Evolutionary conservation across 352 stramenopile genomes (phyloP).

Genomic region (Pythium dissotocum): DNA sequence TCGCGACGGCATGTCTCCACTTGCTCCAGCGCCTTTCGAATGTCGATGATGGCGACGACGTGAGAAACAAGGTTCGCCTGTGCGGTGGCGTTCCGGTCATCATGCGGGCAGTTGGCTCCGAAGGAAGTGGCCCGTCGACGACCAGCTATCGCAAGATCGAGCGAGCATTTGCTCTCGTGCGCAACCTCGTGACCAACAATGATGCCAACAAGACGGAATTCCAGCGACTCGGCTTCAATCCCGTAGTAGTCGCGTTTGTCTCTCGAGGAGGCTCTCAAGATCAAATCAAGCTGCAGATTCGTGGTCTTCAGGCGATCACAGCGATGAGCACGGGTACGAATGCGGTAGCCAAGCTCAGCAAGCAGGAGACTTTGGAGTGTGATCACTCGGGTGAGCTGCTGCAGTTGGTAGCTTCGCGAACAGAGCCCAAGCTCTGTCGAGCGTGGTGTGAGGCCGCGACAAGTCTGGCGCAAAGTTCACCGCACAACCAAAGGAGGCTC

Average conservation of each 20-base stretch:
- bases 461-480: constrained; percentile 39
- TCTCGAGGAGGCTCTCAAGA: background rate
- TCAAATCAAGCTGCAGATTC: constrained; percentile 41
- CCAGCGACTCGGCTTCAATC: constrained; percentile 45
- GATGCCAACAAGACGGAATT: constrained; percentile 57
- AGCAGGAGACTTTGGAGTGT: constrained; percentile 62
- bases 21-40: constrained; percentile 52
- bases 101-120: constrained; percentile 42
- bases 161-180: constrained; percentile 48
- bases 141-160: constrained; percentile 3
- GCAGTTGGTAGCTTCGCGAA: constrained; percentile 21
- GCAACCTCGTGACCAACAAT: constrained; percentile 48
- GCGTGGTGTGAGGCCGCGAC: constrained; percentile 51
- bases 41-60: constrained; percentile 32
- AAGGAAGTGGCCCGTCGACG: background rate
- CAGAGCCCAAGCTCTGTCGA: constrained; percentile 38
- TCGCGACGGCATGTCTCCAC: constrained; percentile 50
- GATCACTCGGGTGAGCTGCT: constrained; percentile 44
- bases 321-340: constrained; percentile 43
- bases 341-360: constrained; percentile 38
- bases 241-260: constrained; percentile 32
- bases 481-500: constrained; percentile 53
- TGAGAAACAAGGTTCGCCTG: constrained; percentile 37
- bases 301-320: constrained; percentile 51
- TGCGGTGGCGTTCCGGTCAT: constrained; percentile 38